phyloP scores from a whole-genome alignment of 106 monocot genomes.

The Phalaenopsis aphrodite region DNA sequence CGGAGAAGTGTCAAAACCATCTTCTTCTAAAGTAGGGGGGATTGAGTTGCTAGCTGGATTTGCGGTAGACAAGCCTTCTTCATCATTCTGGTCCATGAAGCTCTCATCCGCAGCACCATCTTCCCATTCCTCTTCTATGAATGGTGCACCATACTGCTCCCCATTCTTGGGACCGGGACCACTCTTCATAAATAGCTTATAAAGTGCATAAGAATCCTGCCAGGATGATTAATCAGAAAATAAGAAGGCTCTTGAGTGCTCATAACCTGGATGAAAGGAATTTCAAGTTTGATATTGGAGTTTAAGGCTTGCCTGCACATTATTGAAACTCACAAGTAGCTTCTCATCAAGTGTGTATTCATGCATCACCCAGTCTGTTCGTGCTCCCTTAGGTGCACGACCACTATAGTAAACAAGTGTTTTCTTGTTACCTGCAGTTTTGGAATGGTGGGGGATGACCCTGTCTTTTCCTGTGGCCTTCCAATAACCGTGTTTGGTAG shows the following conservation, averaged over 20 bases:
- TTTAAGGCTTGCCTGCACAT: slow-evolving; percentile 36
- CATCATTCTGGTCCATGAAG: slow-evolving; percentile 7
- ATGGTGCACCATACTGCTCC: slow-evolving; percentile 91
- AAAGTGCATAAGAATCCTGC: slow-evolving; percentile 72
- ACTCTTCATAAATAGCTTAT: slow-evolving; percentile 73
- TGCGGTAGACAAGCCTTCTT: background rate
- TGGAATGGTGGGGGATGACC: slow-evolving; percentile 40
- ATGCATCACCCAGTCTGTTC: slow-evolving; percentile 95
- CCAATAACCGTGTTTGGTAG: slow-evolving; percentile 76
- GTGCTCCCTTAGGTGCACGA: slow-evolving; percentile 65
- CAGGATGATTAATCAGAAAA: background rate
- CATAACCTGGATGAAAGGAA: background rate
- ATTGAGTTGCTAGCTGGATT: background rate
- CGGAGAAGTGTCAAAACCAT: slow-evolving; percentile 14
- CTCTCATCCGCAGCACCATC: slow-evolving; percentile 23
- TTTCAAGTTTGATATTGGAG: background rate
- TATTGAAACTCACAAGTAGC: slow-evolving; percentile 24
- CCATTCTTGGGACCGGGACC: slow-evolving; percentile 88
- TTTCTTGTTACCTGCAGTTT: slow-evolving; percentile 71
- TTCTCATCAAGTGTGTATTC: slow-evolving; percentile 79
- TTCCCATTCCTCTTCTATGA: slow-evolving; percentile 72
- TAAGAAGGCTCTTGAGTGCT: background rate
- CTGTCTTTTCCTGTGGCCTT: slow-evolving; percentile 94
- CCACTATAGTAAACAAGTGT: slow-evolving; percentile 88
- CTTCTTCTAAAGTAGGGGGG: background rate